These are phyloP conservation scores for Sporopachydermia lactativora DNA, from an alignment of 805 yeast species.

Conservation along the genomic window DNA sequence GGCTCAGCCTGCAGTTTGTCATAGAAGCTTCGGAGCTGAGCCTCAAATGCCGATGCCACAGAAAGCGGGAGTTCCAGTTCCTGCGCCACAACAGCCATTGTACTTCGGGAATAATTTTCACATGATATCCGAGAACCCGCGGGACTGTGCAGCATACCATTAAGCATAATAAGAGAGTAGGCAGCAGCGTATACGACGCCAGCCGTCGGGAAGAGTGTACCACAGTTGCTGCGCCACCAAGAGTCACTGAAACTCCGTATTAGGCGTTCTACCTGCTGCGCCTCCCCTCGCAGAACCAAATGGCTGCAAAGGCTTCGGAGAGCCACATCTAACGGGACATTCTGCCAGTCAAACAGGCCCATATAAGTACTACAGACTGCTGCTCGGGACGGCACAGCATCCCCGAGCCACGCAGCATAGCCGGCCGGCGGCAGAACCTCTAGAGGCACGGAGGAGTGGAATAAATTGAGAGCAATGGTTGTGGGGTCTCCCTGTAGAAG, in stretches of 20 bases:
- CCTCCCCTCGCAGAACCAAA: conserved; percentile 68
- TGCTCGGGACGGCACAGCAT: conserved; percentile 13
- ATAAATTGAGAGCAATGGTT: too few relatives aligned
- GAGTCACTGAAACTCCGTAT: conserved; percentile 52
- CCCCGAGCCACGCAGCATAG: conserved; percentile 28
- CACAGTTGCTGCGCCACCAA: conserved; percentile 39
- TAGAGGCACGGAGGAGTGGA: too few relatives aligned
- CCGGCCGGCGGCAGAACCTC: conserved; percentile 23
- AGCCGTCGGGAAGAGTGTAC: conserved; percentile 33
- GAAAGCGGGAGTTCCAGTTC: too few relatives aligned
- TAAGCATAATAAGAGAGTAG: conserved; percentile 56
- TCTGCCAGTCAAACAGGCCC: conserved; percentile 27
- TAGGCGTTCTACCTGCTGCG: conserved; percentile 66
- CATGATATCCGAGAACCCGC: conserved; percentile 25
- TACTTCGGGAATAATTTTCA: conserved; percentile 33
- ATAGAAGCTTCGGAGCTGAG: too few relatives aligned
- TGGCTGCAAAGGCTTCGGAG: conserved; percentile 47
- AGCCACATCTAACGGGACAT: conserved; percentile 37
- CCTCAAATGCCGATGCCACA: too few relatives aligned
- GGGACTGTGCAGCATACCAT: conserved; percentile 45
- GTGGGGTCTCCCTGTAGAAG: conserved; percentile 20
- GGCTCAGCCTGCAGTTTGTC: too few relatives aligned
- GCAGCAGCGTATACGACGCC: conserved; percentile 56
- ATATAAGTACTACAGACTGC: conserved; percentile 22
- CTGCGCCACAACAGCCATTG: conserved; percentile 29